Conservation (phyloP, 345 rosid genomes). For the Hibiscus mutabilis region DNA sequence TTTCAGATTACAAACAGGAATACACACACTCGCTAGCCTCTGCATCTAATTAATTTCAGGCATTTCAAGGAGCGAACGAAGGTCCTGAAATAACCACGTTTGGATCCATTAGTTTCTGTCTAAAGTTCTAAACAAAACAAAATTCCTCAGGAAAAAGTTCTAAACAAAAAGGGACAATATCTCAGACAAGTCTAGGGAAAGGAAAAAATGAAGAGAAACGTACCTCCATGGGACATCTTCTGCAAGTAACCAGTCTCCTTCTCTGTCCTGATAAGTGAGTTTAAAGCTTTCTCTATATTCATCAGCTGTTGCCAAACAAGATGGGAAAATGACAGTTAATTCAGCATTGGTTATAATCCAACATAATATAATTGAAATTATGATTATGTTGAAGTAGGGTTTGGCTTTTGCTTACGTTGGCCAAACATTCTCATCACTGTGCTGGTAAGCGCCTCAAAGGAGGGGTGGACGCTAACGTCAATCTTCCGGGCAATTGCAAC, state of each 20-base stretch:
- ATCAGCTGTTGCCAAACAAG: background rate
- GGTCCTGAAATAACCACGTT: background rate
- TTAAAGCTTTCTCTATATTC: background rate
- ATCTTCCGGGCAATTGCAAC: conserved; percentile 3
- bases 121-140: background rate
- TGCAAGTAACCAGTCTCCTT: conserved; percentile 12
- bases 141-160: too few species aligned
- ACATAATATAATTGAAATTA: background rate
- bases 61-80: conserved; percentile 8
- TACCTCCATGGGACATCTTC: conserved; percentile 13
- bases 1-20: background rate
- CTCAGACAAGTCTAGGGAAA: background rate
- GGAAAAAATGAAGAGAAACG: background rate
- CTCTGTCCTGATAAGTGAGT: conserved; percentile 7
- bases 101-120: background rate
- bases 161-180: background rate
- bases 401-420: background rate
- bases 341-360: background rate
- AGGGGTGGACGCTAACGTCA: background rate
- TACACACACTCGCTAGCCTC: background rate
- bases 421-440: background rate
- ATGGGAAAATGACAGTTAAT: background rate
- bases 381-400: background rate
- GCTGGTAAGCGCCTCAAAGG: background rate
- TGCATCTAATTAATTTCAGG: background rate